phyloP scores from a whole-genome alignment of 306 rosid genomes.

The Cucurbita ficifolia region DNA sequence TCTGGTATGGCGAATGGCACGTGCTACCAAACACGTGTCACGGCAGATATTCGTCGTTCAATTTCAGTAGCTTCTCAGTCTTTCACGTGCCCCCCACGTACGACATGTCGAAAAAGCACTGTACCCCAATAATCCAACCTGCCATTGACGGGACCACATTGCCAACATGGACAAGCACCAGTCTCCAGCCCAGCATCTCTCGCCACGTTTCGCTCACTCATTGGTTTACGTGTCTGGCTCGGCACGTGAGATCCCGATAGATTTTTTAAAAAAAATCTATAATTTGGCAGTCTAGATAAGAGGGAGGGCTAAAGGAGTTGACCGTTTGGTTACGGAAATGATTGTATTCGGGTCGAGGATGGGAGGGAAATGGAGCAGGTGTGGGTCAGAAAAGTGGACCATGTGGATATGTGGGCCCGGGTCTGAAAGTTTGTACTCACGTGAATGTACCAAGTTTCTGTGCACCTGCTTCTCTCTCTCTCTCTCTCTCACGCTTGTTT shows the following conservation, averaged over 20 bases:
- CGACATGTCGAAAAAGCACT: background rate
- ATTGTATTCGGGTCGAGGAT: background rate
- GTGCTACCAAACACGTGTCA: background rate
- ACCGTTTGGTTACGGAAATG: background rate
- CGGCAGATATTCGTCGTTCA: background rate
- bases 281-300: too few relatives aligned
- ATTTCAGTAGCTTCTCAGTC: background rate
- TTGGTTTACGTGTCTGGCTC: background rate
- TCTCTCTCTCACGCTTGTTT: background rate
- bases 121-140: background rate
- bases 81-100: conserved; percentile 1
- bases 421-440: conserved; percentile 1
- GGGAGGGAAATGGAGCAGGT: background rate
- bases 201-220: background rate
- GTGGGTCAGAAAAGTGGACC: background rate
- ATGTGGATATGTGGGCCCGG: background rate
- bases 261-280: too few relatives aligned
- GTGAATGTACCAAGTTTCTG: background rate
- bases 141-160: background rate
- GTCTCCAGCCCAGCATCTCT: background rate
- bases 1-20: background rate
- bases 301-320: background rate
- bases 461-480: background rate
- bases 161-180: background rate
- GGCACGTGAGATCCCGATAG: background rate